Evolutionary conservation across 768 basidiomycete species (phyloP), one percentile per base, ranked within the genome.

Genomic region (Leccinum rimulosum): DNA sequence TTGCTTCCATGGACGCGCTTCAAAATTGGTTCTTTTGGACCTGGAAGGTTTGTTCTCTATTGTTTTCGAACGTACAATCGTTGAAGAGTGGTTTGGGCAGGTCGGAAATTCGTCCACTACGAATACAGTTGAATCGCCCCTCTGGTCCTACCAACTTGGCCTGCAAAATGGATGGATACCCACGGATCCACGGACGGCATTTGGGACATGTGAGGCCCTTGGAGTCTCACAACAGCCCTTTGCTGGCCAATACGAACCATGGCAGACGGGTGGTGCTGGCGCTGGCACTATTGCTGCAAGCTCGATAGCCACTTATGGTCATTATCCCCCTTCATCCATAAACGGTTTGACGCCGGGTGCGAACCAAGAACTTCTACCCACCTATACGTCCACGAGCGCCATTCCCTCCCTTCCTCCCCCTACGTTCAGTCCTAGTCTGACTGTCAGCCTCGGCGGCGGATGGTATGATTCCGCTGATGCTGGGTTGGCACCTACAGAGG

Each of bases 101-200:
- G 83, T 90, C 53, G 88, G 86, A 55, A 82, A 81, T 63, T 84
- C 84, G 3, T 76, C 80, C 36, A 74, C 75, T 10, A 75, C 79
- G 28, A 80, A 80, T 50, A 77, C 65, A 4, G 78, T 84, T 6
- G 73, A 80, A 60, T 69, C 81, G 8, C 85, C 87, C 1, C 74
- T 85, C 62, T 91, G 89, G 89, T 85, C 84, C 19, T 90, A 89
- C 74, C 74, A 83, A 66, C 83, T 87, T 68, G 80, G 84, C 9
- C 82, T 93, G 51, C 75, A 82, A 59, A 78, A 89, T 55, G 93
- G 91, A 30, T 93, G 88, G 86, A 84, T 93, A 40, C 90, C 92
- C 7, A 68, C 71, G 1, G 88, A 94, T 77, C 91, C 91, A 17
- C 78, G 91, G 48, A 72, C 64, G 6, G 81, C 84, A 27, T 61